phyloP scores from a whole-genome alignment of 2,329 filamentous ascomycete genomes.

The Cercospora zeina region DNA sequence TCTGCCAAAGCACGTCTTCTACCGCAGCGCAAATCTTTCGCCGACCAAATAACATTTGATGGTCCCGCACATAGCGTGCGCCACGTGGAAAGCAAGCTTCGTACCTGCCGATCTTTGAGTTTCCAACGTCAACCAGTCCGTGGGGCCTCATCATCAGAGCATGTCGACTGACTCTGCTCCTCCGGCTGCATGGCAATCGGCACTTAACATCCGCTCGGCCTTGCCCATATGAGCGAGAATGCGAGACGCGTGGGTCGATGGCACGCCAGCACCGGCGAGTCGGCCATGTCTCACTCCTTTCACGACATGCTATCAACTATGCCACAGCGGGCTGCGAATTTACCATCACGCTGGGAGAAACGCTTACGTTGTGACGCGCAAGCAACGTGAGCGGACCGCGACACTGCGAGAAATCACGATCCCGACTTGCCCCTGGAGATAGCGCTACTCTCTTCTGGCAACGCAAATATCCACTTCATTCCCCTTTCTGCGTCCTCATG shows the following conservation, averaged over 20 bases:
- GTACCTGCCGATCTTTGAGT: neutral
- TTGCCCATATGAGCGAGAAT: neutral
- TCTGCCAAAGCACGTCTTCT: neutral
- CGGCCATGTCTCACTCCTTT: neutral
- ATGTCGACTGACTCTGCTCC: neutral
- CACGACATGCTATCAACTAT: neutral
- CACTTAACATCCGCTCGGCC: neutral
- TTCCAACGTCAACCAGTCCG: neutral
- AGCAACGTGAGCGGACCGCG: neutral
- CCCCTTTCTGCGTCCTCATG: neutral
- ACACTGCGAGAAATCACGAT: neutral
- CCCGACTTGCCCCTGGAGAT: neutral
- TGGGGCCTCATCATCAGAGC: neutral
- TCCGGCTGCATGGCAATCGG: neutral
- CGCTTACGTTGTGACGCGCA: neutral
- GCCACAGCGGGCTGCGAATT: neutral
- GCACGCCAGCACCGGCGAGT: neutral
- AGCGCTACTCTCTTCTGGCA: neutral
- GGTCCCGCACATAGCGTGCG: neutral
- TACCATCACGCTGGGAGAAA: neutral
- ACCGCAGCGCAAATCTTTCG: neutral
- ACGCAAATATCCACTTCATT: neutral
- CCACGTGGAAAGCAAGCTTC: neutral
- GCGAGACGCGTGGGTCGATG: neutral
- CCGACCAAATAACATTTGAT: neutral